Percentiles rank a stretch among this genome's conserved stretches.
Evolutionary conservation across 768 basidiomycete genomes (phyloP).

Genomic region (Leccinum obscurum): DNA sequence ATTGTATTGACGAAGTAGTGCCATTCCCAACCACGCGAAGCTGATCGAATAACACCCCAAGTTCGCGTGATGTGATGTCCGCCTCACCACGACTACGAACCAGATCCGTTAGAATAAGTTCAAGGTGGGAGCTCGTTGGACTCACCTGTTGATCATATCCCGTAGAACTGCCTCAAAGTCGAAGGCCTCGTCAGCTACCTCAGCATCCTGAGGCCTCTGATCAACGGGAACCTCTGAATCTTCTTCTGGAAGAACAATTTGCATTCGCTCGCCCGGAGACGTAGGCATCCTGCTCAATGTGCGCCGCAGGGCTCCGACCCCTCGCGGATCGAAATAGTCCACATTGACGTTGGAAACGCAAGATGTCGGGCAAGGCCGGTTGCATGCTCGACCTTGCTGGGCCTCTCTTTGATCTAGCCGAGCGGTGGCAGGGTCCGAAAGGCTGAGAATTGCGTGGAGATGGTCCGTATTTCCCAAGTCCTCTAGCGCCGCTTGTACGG

Average conservation of each 20-base stretch:
- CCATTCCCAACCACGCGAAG: conserved; percentile 63
- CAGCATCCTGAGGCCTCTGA: background rate
- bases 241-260: background rate
- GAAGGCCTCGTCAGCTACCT: conserved; percentile 27
- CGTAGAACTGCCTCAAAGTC: conserved; percentile 32
- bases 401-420: background rate
- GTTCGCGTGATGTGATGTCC: conserved; percentile 50
- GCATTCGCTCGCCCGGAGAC: conserved; percentile 7
- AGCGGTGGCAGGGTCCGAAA: conserved; percentile 4
- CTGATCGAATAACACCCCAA: conserved; percentile 61
- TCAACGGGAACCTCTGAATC: background rate
- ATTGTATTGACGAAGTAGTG: conserved; percentile 51
- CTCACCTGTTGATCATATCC: conserved; percentile 25
- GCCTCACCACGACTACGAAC: conserved; percentile 45
- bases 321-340: conserved; percentile 55
- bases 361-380: conserved; percentile 4
- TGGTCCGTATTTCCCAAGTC: conserved; percentile 16
- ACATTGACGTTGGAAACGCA: conserved; percentile 39
- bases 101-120: background rate
- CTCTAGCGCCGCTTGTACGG: conserved; percentile 6
- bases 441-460: conserved; percentile 13
- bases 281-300: conserved; percentile 19
- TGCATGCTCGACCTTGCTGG: background rate
- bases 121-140: background rate
- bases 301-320: conserved; percentile 34